Evolutionary conservation across 768 basidiomycete species (phyloP).

Genomic region (Pisolithus marmoratus): DNA sequence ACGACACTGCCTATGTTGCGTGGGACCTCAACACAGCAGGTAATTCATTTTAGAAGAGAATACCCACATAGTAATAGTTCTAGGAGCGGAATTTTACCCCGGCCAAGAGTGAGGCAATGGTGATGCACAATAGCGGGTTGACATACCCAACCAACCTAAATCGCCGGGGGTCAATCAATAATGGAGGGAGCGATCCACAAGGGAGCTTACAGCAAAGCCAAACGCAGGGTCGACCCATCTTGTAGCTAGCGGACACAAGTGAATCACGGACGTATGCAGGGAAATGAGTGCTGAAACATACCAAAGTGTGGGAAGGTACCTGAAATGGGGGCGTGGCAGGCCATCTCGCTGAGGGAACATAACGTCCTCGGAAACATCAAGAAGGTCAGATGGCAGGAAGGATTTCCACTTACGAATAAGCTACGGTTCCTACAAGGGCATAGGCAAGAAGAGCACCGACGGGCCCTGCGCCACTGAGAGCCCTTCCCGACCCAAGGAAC

Average conservation of each 20-base stretch:
- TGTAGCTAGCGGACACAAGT: slow-evolving; percentile 30
- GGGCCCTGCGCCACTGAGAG: slow-evolving; percentile 58
- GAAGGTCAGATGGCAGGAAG: slow-evolving; percentile 20
- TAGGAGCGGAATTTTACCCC: slow-evolving; percentile 10
- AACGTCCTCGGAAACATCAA: slow-evolving; percentile 43
- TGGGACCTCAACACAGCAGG: background rate
- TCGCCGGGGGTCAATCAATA: too few species aligned
- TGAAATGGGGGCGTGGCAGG: slow-evolving; percentile 70
- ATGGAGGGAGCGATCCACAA: background rate
- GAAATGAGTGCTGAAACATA: slow-evolving; percentile 14
- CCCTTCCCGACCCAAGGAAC: slow-evolving; percentile 65
- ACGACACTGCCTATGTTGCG: slow-evolving; percentile 5
- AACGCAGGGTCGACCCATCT: slow-evolving; percentile 58
- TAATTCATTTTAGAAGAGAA: slow-evolving; percentile 8
- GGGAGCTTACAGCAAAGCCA: slow-evolving; percentile 48
- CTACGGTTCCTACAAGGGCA: slow-evolving; percentile 56
- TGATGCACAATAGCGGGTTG: slow-evolving; percentile 26
- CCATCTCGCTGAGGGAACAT: slow-evolving; percentile 75
- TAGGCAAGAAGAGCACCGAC: slow-evolving; percentile 64
- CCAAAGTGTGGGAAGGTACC: slow-evolving; percentile 76
- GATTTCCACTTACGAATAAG: slow-evolving; percentile 52
- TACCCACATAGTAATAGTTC: slow-evolving; percentile 50
- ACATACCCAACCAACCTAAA: slow-evolving; percentile 26
- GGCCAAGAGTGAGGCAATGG: too few species aligned
- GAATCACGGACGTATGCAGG: background rate